Conservation (phyloP, 2,329 filamentous ascomycete genomes). For the Fusarium foetens region DNA sequence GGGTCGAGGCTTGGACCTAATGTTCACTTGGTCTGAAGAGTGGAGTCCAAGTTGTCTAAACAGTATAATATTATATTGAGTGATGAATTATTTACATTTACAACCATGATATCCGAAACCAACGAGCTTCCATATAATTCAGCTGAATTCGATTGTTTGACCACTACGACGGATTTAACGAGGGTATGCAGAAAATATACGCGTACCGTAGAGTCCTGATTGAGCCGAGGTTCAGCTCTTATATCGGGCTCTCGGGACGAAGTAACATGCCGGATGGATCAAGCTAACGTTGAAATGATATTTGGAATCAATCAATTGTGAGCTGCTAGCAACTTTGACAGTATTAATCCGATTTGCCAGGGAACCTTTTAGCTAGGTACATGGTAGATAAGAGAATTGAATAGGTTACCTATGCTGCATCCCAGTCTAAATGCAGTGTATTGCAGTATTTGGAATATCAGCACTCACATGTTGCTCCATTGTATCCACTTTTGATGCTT, state of each 20-base stretch:
- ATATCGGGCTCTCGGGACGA: slow-evolving; percentile 4
- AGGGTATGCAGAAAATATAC: not conserved
- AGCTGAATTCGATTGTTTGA: not conserved
- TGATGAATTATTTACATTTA: not conserved
- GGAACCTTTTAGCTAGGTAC: not conserved
- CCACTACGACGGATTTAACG: not conserved
- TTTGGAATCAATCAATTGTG: slow-evolving; percentile 2
- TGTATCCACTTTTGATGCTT: slow-evolving; percentile 8
- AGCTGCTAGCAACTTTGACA: not conserved
- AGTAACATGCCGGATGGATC: not conserved
- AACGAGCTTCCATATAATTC: not conserved
- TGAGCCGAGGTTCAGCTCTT: slow-evolving; percentile 2
- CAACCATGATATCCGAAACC: not conserved
- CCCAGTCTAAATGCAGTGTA: not conserved
- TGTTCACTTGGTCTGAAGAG: not conserved
- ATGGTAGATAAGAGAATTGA: not conserved
- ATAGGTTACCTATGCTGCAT: not conserved
- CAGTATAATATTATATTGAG: not conserved
- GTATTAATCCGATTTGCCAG: not conserved
- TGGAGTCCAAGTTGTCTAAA: not conserved
- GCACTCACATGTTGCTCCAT: not conserved
- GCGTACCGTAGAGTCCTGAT: not conserved
- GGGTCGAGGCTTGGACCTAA: not conserved
- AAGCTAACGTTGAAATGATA: not conserved
- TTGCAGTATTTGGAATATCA: not conserved